Base-by-base conservation (phyloP, 345 rosid genomes). In the Turnera subulata region DNA sequence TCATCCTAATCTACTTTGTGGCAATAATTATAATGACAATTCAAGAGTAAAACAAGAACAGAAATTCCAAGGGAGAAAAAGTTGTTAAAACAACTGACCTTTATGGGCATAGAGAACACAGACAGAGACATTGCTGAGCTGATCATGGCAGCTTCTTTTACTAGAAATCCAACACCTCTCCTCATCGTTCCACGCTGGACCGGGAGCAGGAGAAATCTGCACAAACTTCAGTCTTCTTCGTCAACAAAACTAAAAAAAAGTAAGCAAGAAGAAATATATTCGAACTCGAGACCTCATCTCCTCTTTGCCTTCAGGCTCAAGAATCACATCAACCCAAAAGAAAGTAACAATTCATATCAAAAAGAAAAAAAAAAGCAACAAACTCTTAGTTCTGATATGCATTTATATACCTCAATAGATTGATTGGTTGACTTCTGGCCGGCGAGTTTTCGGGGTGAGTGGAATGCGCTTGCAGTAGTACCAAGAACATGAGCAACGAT, bases 171-270 rank as follows among this genome's bases (percentile, higher is more conserved):
- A 47, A 38, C 67, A 63, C 45, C 60, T 63, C 25, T 46, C 54
- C 16, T 55, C 46, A 35, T 42, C 54, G 19, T 20, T 14, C 20
- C 56, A 44, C 6, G 6, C n/a, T 6, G 60, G 54, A 10, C 32
- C 40, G 1, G 67, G 67, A 9, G 54, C 21, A 4, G 67, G 67
- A 46, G 67, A 46, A 20, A 43, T 44, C 65, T 61, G 25, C n/a
- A 50, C 33, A 22, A 21, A n/a, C 19, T 8, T 25, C 42, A 18
- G n/a, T 4, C 5, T 42, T 11, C 45, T 2, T 11, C 16, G 6
- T 40, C n/a, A 10, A 42, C n/a, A 9, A 19, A 35, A 26, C 4
- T 6, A 21, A 1, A 22, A 53, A 5, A 52, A 25, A 7, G 0
- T n/a, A 14, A 55, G 10, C 9, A 23, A 39, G 7, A 5, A 40